Conservation (phyloP, 2,329 filamentous ascomycete species). For the Immersiporthe knoxdaviesiana region DNA sequence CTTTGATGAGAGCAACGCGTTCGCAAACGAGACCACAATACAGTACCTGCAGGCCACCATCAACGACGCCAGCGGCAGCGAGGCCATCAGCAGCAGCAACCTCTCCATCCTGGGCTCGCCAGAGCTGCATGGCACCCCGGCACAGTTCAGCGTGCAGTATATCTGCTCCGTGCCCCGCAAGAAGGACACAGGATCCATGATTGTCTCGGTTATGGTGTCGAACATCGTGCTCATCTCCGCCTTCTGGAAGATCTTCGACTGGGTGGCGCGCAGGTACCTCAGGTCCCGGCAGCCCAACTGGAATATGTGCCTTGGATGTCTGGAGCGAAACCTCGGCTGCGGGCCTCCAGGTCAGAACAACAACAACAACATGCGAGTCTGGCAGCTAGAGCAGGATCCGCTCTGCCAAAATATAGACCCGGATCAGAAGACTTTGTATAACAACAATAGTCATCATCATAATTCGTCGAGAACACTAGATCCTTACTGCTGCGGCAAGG, state of each 20-base stretch:
- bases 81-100: background rate
- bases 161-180: slow-evolving; percentile 23
- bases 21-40: background rate
- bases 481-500: background rate
- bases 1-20: slow-evolving; percentile 18
- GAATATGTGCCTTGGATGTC: slow-evolving; percentile 20
- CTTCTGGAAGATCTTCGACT: slow-evolving; percentile 27
- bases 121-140: slow-evolving; percentile 7
- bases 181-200: slow-evolving; percentile 23
- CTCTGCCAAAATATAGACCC: slow-evolving; percentile 17
- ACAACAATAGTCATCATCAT: background rate
- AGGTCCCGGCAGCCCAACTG: slow-evolving; percentile 7
- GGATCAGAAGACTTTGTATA: slow-evolving; percentile 2
- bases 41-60: slow-evolving; percentile 16
- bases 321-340: background rate
- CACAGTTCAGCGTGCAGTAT: slow-evolving; percentile 24
- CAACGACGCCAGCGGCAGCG: background rate
- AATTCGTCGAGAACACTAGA: background rate
- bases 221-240: slow-evolving; percentile 23
- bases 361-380: background rate
- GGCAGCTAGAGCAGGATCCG: slow-evolving; percentile 22
- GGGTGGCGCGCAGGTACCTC: slow-evolving; percentile 12
- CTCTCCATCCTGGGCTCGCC: slow-evolving; percentile 17
- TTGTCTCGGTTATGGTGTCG: slow-evolving; percentile 20
- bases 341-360: background rate